Percentiles rank a stretch among this genome's conserved stretches.
Conservation (phyloP, 805 yeast genomes). For the Wickerhamiella siamensis region DNA sequence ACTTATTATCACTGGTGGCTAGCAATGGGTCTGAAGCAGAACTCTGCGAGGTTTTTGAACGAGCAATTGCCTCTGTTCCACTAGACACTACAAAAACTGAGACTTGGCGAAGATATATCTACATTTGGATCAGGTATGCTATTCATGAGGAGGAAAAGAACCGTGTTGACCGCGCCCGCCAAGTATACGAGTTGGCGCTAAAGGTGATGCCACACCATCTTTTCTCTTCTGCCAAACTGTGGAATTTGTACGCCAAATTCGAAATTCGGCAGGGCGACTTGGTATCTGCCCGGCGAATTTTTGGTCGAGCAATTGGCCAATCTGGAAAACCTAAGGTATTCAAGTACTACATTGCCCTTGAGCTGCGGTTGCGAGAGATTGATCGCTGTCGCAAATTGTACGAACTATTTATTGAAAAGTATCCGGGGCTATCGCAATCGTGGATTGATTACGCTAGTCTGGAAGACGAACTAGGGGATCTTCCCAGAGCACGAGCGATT, state of each 20-base stretch:
- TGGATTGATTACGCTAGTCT: slow-evolving; percentile 58
- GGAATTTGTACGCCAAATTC: slow-evolving; percentile 60
- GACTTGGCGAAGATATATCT: slow-evolving; percentile 57
- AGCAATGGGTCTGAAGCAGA: slow-evolving; percentile 24
- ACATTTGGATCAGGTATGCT: slow-evolving; percentile 55
- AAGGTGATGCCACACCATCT: slow-evolving; percentile 39
- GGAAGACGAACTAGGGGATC: slow-evolving; percentile 55
- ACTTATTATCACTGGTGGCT: slow-evolving; percentile 40
- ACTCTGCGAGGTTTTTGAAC: slow-evolving; percentile 29
- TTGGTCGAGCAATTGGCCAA: slow-evolving; percentile 61
- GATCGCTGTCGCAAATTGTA: slow-evolving; percentile 64
- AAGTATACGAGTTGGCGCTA: slow-evolving; percentile 37
- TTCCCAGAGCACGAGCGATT: slow-evolving; percentile 50
- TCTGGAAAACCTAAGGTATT: slow-evolving; percentile 35
- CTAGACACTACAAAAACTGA: slow-evolving; percentile 26
- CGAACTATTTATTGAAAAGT: slow-evolving; percentile 45
- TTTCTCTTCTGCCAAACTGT: slow-evolving; percentile 57
- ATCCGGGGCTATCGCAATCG: slow-evolving; percentile 29
- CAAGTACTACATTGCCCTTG: slow-evolving; percentile 52
- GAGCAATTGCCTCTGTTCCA: slow-evolving; percentile 31
- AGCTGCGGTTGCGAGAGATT: slow-evolving; percentile 56
- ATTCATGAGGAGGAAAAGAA: slow-evolving; percentile 42
- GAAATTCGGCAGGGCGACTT: slow-evolving; percentile 49
- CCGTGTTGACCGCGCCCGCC: slow-evolving; percentile 34
- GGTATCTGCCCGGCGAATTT: slow-evolving; percentile 42